Evolutionary conservation across 768 basidiomycete genomes (phyloP), one percentile per base, ranked within the genome.

Genomic region (Trametes sanguinea): DNA sequence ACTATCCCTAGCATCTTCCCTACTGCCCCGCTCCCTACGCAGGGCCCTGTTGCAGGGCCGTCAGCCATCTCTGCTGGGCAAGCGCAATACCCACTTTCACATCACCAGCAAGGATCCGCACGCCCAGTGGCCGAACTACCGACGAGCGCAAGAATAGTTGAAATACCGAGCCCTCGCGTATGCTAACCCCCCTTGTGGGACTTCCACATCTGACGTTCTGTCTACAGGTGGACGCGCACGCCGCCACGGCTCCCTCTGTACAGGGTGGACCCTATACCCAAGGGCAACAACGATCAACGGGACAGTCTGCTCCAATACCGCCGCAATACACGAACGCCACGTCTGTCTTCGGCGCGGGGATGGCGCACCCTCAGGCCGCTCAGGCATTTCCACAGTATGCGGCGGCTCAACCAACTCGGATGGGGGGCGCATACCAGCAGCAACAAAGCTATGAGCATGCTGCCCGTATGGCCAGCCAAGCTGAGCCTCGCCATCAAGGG

Each of bases 71-170:
- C 29, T 9, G 33, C n/a, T 2, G 2, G 46, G 10, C 50, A 14
- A 33, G 13, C 50, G 8, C 42, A 45, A 0, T 29, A 27, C 9
- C 30, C 16, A 8, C 51, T 43, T 14, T 42, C 56, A 14, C 47
- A 45, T 29, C 50, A 40, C 2, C 16, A 50, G 2, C 16, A 17
- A 3, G 13, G n/a, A 8, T n/a, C 16, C 2, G 30, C 27, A 11
- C 39, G 43, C 11, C 3, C 13, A 9, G 33, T 14, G 8, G 39
- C 16, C 13, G 56, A 60, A 27, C 10, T 57, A 27, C 76, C 74
- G 3, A 71, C 68, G 43, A 76, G 72, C 27, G 76, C 76, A 35
- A 74, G 69, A n/a, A 68, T 77, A 13, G 75, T 73, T 30, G 76
- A 77, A 60, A n/a, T 65, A 3, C 17, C 52, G 1, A 63, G 56